phyloP scores from a whole-genome alignment of 441 rosid species.

The Populus hybrid region DNA sequence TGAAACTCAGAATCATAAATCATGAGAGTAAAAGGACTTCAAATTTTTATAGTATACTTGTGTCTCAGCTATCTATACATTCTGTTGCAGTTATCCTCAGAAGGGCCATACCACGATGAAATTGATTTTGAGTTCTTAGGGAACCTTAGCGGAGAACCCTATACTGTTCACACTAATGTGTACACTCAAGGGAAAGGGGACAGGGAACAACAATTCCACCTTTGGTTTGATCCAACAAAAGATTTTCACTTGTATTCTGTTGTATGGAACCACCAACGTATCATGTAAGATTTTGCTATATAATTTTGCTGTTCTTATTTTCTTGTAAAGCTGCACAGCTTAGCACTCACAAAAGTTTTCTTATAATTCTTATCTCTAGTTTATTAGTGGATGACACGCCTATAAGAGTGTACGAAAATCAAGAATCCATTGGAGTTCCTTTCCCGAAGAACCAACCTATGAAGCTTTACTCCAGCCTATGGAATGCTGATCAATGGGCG shows the following conservation, averaged over 20 bases:
- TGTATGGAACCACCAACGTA: conserved; percentile 56
- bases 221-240: conserved; percentile 67
- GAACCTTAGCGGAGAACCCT: conserved; percentile 55
- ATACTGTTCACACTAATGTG: conserved; percentile 66
- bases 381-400: conserved; percentile 40
- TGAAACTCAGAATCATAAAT: neutral
- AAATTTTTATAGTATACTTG: neutral
- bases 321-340: neutral
- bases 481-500: conserved; percentile 40
- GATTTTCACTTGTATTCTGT: conserved; percentile 64
- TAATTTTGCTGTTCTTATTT: neutral
- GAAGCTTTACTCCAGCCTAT: conserved; percentile 29
- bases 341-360: neutral
- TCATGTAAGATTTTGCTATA: conserved; percentile 43
- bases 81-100: conserved; percentile 29
- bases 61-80: neutral
- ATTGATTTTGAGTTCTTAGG: conserved; percentile 64
- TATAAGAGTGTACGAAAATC: conserved; percentile 32
- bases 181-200: conserved; percentile 54
- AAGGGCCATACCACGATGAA: conserved; percentile 48
- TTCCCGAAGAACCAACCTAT: conserved; percentile 30
- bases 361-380: conserved; percentile 11
- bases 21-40: neutral
- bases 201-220: conserved; percentile 63
- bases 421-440: conserved; percentile 29